Evolutionary conservation across 2,329 filamentous ascomycete genomes (phyloP).

Genomic region (Venturia effusa): DNA sequence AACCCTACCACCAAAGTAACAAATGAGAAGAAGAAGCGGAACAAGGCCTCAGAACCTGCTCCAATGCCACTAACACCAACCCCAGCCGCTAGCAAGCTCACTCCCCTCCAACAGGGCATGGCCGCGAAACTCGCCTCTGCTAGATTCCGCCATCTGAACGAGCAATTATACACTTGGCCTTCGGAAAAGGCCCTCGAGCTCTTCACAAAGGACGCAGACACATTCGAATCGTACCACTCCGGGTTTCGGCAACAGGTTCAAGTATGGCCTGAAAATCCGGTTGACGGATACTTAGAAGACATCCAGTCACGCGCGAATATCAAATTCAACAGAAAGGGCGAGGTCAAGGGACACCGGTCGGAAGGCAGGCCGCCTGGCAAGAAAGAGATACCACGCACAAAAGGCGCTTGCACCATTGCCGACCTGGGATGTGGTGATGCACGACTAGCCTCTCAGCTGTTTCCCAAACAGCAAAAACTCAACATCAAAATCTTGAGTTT

Average conservation of each 20-base stretch:
- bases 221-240: constrained; percentile 93
- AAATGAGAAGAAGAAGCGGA: constrained; percentile 13
- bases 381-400: constrained; percentile 51
- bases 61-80: constrained; percentile 26
- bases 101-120: constrained; percentile 89
- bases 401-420: constrained; percentile 65
- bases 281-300: constrained; percentile 70
- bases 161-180: constrained; percentile 88
- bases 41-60: constrained; percentile 24
- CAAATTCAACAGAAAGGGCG: constrained; percentile 24
- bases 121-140: constrained; percentile 87
- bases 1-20: constrained; percentile 14
- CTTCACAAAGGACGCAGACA: constrained; percentile 76
- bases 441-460: constrained; percentile 60
- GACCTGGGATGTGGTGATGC: constrained; percentile 94
- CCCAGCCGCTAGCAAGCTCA: constrained; percentile 50
- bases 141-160: constrained; percentile 93
- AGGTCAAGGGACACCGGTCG: constrained; percentile 25
- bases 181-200: constrained; percentile 74
- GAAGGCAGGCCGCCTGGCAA: constrained; percentile 9
- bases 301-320: constrained; percentile 58
- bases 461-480: constrained; percentile 52
- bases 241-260: constrained; percentile 93
- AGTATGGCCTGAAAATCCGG: constrained; percentile 93
- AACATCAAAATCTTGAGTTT: constrained; percentile 70